Evolutionary conservation across 2,329 filamentous ascomycete genomes (phyloP).

Genomic region (Colletotrichum brevisporum): DNA sequence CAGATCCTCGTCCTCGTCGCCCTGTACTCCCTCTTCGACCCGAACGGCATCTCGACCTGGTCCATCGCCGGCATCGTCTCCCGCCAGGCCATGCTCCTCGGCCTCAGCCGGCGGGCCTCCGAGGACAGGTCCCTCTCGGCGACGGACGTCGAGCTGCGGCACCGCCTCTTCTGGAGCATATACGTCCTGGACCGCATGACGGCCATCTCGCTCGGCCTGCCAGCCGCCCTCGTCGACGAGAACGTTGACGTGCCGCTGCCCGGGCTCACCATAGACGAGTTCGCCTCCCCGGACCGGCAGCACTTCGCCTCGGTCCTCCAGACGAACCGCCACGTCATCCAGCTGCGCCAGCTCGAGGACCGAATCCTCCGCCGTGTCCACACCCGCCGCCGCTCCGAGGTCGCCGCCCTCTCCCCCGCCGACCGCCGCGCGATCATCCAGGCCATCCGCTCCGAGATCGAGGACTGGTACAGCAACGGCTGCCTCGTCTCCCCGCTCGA

Average conservation of each 20-base stretch:
- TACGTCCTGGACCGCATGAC: slow-evolving; percentile 62
- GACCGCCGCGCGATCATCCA: slow-evolving; percentile 52
- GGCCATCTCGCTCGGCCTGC: slow-evolving; percentile 56
- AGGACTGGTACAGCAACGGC: slow-evolving; percentile 62
- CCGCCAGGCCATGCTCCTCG: slow-evolving; percentile 56
- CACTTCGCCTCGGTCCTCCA: slow-evolving; percentile 58
- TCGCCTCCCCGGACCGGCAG: slow-evolving; percentile 54
- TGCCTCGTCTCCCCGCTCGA: slow-evolving; percentile 60
- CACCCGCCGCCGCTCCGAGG: slow-evolving; percentile 48
- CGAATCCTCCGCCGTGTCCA: slow-evolving; percentile 56
- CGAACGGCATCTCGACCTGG: slow-evolving; percentile 55
- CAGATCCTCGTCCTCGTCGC: slow-evolving; percentile 59
- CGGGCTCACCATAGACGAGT: slow-evolving; percentile 61
- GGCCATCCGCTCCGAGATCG: slow-evolving; percentile 57
- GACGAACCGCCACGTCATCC: slow-evolving; percentile 60
- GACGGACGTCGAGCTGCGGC: slow-evolving; percentile 51
- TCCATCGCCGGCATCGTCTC: slow-evolving; percentile 57
- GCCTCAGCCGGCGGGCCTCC: slow-evolving; percentile 50
- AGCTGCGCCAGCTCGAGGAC: slow-evolving; percentile 59
- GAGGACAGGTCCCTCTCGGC: slow-evolving; percentile 46
- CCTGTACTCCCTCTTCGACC: slow-evolving; percentile 60
- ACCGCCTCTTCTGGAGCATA: slow-evolving; percentile 61
- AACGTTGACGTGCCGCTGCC: slow-evolving; percentile 58
- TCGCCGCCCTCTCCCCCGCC: slow-evolving; percentile 47
- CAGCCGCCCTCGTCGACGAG: slow-evolving; percentile 55